Evolutionary conservation across 805 yeast species (phyloP), one percentile per base, ranked within the genome.

Genomic region (Hanseniaspora meyeri): DNA sequence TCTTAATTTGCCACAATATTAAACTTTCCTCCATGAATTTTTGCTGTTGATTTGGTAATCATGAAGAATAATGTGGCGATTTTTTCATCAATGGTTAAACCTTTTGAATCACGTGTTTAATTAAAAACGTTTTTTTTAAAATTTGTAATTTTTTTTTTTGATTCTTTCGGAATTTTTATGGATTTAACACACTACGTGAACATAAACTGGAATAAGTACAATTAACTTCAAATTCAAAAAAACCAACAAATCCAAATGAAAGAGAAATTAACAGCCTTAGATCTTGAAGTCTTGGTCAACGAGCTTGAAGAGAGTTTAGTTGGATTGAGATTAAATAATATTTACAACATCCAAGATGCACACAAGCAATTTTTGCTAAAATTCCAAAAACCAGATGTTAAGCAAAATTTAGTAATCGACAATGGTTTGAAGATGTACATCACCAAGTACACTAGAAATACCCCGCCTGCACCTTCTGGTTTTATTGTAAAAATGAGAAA

Each of bases 201-300:
- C 7, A 11, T 14, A 5, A 37, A 37, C 6, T 5, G 6, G 40
- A 8, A 8, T 42, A n/a, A n/a, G n/a, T n/a, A n/a, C n/a, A n/a
- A n/a, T 42, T 19, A n/a, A 42, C 19, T 42, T 20, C 8, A 10
- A 14, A 10, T n/a, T 42, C 19, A 42, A n/a, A 42, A 42, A 42
- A 42, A 43, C 12, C 16, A 36, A 12, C 16, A 36, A 36, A 36
- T 29, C 16, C 8, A 45, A 11, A 69, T 69, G 72, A 69, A 90
- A 82, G 97, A 91, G 76, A 77, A 97, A 71, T 79, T 89, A 57
- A 83, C 90, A 6, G 83, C 95, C 1, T 72, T 91, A 58, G 97
- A 91, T 68, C 75, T 91, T 47, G 83, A 82, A 66, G 72, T 88
- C 54, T 70, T 90, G 32, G 74, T 83, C 1, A 70, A 75, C 20